A percentile compares a stretch with the other conserved stretches of the same genome.
Evolutionary conservation across 2,329 filamentous ascomycete species (phyloP).

Genomic region (Geosmithia putterillii): DNA sequence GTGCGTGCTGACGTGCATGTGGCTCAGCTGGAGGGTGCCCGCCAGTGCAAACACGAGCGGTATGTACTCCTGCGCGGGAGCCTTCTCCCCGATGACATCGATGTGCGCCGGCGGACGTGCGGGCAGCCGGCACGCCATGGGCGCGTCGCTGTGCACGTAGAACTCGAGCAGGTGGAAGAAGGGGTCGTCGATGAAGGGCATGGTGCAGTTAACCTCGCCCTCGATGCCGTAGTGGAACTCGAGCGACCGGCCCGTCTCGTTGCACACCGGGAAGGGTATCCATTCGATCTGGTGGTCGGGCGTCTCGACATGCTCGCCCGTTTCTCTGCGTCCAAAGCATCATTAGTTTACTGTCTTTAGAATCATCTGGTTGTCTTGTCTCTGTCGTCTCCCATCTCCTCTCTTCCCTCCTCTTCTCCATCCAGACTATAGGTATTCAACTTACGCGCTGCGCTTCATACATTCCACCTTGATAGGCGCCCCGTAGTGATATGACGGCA

Average conservation of each 20-base stretch:
- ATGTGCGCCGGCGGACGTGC: slow-evolving; percentile 53
- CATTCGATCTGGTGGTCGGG: slow-evolving; percentile 75
- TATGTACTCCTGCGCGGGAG: slow-evolving; percentile 50
- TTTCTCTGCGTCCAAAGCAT: slow-evolving; percentile 45
- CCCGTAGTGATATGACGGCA: slow-evolving; percentile 54
- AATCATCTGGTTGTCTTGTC: neutral
- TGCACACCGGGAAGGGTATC: slow-evolving; percentile 81
- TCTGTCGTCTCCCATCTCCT: too few species aligned
- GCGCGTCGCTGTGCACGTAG: slow-evolving; percentile 95
- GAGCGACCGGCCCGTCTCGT: slow-evolving; percentile 73
- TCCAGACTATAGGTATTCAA: slow-evolving; percentile 6
- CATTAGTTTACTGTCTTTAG: neutral
- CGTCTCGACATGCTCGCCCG: slow-evolving; percentile 80
- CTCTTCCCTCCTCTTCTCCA: neutral
- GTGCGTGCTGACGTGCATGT: slow-evolving; percentile 81
- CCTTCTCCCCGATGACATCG: slow-evolving; percentile 39
- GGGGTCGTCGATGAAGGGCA: slow-evolving; percentile 62
- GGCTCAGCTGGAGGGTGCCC: slow-evolving; percentile 77
- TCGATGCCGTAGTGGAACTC: slow-evolving; percentile 80
- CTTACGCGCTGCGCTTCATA: slow-evolving; percentile 62
- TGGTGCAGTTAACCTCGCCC: slow-evolving; percentile 72
- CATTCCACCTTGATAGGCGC: slow-evolving; percentile 59
- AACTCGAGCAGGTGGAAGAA: slow-evolving; percentile 90
- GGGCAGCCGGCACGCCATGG: slow-evolving; percentile 80
- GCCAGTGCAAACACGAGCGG: slow-evolving; percentile 82